Evolutionary conservation across 2,329 filamentous ascomycete genomes (phyloP).

Genomic region (Macrophomina phaseolina): DNA sequence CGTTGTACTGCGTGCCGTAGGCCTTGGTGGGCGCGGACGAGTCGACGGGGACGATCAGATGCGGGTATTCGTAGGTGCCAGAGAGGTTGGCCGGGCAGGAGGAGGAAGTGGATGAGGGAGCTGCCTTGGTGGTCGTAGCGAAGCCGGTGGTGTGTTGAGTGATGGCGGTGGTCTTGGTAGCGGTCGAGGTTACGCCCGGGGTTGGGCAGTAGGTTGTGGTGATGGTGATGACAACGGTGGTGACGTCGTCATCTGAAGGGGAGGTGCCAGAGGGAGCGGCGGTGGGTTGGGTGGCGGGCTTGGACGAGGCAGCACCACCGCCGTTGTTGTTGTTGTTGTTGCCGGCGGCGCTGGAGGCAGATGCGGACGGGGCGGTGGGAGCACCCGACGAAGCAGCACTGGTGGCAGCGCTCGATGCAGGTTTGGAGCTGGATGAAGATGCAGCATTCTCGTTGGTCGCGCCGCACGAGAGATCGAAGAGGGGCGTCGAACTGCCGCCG

Average conservation of each 20-base stretch:
- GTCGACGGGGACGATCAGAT: conserved; percentile 42
- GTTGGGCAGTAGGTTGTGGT: conserved; percentile 19
- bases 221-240: conserved; percentile 12
- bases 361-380: neutral
- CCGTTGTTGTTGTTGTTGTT: neutral
- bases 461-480: conserved; percentile 45
- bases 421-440: conserved; percentile 28
- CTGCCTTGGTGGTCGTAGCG: conserved; percentile 17
- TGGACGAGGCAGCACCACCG: neutral
- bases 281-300: neutral
- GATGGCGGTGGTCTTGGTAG: neutral
- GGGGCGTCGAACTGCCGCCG: conserved; percentile 39
- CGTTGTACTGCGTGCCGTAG: conserved; percentile 35
- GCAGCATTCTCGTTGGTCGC: neutral
- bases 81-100: conserved; percentile 36
- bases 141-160: neutral
- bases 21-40: conserved; percentile 32
- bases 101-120: conserved; percentile 7
- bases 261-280: neutral
- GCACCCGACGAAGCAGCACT: conserved; percentile 18
- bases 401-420: conserved; percentile 12
- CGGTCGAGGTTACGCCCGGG: neutral
- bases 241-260: neutral
- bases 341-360: neutral
- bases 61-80: conserved; percentile 39